Base-by-base conservation (phyloP, 1,284 basidiomycete species). In the Grifola frondosa region DNA sequence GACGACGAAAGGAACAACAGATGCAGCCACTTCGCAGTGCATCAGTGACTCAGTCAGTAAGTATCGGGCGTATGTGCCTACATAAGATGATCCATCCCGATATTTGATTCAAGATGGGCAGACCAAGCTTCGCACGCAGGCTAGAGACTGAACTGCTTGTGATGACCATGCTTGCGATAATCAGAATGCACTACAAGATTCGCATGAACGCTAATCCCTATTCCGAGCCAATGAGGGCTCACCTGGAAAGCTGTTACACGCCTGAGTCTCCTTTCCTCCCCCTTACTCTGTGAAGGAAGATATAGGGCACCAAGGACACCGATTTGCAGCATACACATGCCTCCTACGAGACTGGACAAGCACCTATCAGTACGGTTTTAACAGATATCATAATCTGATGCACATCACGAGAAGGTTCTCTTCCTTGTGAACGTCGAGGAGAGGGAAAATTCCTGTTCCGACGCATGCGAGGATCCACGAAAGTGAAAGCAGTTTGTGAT, bases 361-460 rank as follows among this genome's bases (percentile, higher is more conserved):
- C 6, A 31, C 13, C 6, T n/a, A n/a, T n/a, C n/a, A n/a, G n/a
- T n/a, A n/a, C n/a, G n/a, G n/a, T n/a, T n/a, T n/a, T n/a, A n/a
- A n/a, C n/a, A n/a, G n/a, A n/a, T n/a, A n/a, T n/a, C n/a, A n/a
- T n/a, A n/a, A n/a, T n/a, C n/a, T n/a, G 20, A 34, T 80, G 56
- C 50, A 88, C 88, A 91, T 81, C 7, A 71, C 57, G 0, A 58
- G 23, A 26, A 86, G 43, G 50, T 70, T 84, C 63, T 94, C 91
- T 13, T 73, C 68, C 59, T 91, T 90, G 50, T 93, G 82, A 3
- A 91, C 83, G 13, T 78, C 69, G 21, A 89, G 68, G 20, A 89
- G 58, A 0, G 88, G 89, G 52, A 94, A 94, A 2, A 88, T 52
- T 0, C 75, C 80, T 1, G 76, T 80, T 9, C 68, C 54, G 4